A percentile compares a stretch with the other conserved stretches of the same genome.
phyloP scores from a whole-genome alignment of 495 filamentous ascomycete species.

The Hypomontagnella submonticulosa region DNA sequence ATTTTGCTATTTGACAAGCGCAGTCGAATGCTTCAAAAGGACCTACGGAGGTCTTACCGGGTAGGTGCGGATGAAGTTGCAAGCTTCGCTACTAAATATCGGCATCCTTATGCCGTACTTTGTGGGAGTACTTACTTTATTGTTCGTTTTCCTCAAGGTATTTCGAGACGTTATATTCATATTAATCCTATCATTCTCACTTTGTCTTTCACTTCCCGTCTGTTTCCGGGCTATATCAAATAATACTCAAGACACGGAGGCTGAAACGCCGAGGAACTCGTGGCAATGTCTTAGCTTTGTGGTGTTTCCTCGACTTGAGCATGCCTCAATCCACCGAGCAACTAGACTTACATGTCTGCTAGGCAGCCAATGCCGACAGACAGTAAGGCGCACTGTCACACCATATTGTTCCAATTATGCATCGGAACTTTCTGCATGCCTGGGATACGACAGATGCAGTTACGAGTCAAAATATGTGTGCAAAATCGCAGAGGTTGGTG shows the following conservation, averaged over 20 bases:
- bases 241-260: neutral
- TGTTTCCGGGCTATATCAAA: neutral
- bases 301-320: too few species aligned
- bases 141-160: neutral
- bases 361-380: neutral
- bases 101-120: slow-evolving; percentile 19
- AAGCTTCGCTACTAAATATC: slow-evolving; percentile 18
- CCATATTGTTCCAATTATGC: slow-evolving; percentile 6
- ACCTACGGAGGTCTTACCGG: too few species aligned
- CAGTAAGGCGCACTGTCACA: slow-evolving; percentile 24
- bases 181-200: neutral
- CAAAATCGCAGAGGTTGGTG: slow-evolving; percentile 30
- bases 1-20: too few species aligned
- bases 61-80: slow-evolving; percentile 26
- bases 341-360: slow-evolving; percentile 11
- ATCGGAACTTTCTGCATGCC: slow-evolving; percentile 8
- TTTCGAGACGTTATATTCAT: neutral
- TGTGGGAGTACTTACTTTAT: neutral
- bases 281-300: too few species aligned
- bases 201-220: too few species aligned
- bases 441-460: slow-evolving; percentile 18
- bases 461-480: slow-evolving; percentile 1
- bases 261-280: slow-evolving; percentile 1
- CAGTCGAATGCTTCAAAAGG: too few species aligned
- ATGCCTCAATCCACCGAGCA: slow-evolving; percentile 2